Percentiles rank a stretch among this genome's conserved stretches.
Evolutionary conservation across 352 stramenopile species (phyloP).

Genomic region (Globisporangium abappressorium): DNA sequence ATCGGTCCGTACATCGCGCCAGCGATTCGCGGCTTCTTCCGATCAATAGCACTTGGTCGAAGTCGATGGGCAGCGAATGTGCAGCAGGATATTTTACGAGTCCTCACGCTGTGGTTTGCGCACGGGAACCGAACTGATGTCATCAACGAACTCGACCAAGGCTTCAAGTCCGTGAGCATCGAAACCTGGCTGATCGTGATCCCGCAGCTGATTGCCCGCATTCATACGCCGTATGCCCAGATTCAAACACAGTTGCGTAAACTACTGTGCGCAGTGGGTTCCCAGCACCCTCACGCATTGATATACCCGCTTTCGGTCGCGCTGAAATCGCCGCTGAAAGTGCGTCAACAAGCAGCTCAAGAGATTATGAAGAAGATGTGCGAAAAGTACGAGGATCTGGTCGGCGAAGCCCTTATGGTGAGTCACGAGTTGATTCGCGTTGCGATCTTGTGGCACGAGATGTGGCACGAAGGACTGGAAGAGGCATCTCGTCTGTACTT

Average conservation of each 20-base stretch:
- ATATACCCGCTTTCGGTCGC: slow-evolving; percentile 98
- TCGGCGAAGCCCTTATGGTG: slow-evolving; percentile 94
- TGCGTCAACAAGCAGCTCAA: slow-evolving; percentile 90
- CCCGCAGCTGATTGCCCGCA: slow-evolving; percentile 94
- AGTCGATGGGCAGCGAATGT: slow-evolving; percentile 96
- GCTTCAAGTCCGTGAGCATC: slow-evolving; percentile 91
- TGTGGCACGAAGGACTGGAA: slow-evolving; percentile 98
- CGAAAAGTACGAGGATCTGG: slow-evolving; percentile 91
- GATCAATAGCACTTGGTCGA: slow-evolving; percentile 93
- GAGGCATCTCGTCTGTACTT: slow-evolving; percentile 97
- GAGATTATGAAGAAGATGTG: slow-evolving; percentile 95
- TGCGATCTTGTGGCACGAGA: slow-evolving; percentile 98
- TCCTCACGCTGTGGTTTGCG: slow-evolving; percentile 98
- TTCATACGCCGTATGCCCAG: slow-evolving; percentile 59
- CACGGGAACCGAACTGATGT: slow-evolving; percentile 94
- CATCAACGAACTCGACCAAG: slow-evolving; percentile 58
- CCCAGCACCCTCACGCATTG: slow-evolving; percentile 96
- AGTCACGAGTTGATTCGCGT: slow-evolving; percentile 98
- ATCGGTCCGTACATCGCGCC: slow-evolving; percentile 63
- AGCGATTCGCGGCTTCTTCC: slow-evolving; percentile 92
- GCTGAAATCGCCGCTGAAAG: slow-evolving; percentile 92
- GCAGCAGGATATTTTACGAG: slow-evolving; percentile 97
- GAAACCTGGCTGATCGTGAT: slow-evolving; percentile 99
- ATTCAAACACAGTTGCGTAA: slow-evolving; percentile 85
- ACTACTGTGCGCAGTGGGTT: slow-evolving; percentile 86